Evolutionary conservation across 768 basidiomycete genomes (phyloP), one percentile per base, ranked within the genome.

Genomic region (Saitozyma sp.): DNA sequence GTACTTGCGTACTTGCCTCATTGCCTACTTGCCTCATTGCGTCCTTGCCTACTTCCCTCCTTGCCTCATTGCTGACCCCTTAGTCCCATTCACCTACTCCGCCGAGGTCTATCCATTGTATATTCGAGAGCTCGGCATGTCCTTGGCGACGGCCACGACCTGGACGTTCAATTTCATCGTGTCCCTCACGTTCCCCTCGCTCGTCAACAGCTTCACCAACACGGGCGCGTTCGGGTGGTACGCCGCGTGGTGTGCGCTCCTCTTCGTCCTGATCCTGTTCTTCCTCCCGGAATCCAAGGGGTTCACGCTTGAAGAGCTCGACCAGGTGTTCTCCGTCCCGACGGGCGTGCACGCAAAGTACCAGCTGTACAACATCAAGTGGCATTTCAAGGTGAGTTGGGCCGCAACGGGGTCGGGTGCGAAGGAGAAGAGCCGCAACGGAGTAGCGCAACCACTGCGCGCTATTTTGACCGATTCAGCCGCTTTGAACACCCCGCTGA

Each of bases 51-150:
- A n/a, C n/a, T n/a, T n/a, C n/a, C n/a, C n/a, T n/a, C n/a, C 39
- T 38, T n/a, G 17, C 38, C 16, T 17, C 50, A 2, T n/a, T 50
- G 29, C 38, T 16, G 90, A 91, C 81, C 92, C 91, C 0, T 91
- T 92, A 8, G 91, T 94, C 8, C 92, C 92, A 0, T 93, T 88
- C 59, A 59, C 51, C 57, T 66, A 59, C 62, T 60, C 56, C 43
- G 39, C 91, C 3, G 92, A 94, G 78, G 91, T 88, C 13, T 95
- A 90, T 84, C 92, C 91, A 6, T 83, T 94, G 50, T 87, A 87
- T 38, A 85, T 89, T 62, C 83, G 90, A 70, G 89, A 90, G 70
- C 83, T 88, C 81, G 89, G 89, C 48, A 90, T 90, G 89, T 84
- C 84, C 50, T 86, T 84, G 68, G 86, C 0, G 83, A 86, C 9